phyloP scores from a whole-genome alignment of 2,329 filamentous ascomycete genomes.

The Diaporthe sp. region DNA sequence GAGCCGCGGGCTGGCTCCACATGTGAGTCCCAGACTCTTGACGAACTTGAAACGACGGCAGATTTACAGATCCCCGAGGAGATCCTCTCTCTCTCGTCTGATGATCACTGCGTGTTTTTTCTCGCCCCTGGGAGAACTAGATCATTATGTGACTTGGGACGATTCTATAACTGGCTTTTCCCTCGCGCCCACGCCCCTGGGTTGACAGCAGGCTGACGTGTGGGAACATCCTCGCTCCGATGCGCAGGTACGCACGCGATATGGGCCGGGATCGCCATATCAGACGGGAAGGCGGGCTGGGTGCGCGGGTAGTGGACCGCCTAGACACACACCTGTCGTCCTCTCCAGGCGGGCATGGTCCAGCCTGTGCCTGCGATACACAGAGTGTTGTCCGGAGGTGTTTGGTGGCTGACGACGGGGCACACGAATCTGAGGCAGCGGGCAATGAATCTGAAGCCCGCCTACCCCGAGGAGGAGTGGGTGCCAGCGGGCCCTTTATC shows the following conservation, averaged over 20 bases:
- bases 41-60: conserved; percentile 24
- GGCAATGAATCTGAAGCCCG: not conserved
- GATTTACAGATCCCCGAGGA: conserved; percentile 19
- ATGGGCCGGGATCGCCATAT: conserved; percentile 7
- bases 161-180: not conserved
- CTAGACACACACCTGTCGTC: not conserved
- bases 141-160: not conserved
- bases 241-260: conserved; percentile 9
- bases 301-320: not conserved
- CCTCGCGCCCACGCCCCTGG: not conserved
- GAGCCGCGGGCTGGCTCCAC: conserved; percentile 2
- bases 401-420: not conserved
- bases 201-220: conserved; percentile 12
- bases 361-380: not conserved
- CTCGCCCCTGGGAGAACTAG: not conserved
- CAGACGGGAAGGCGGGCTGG: not conserved
- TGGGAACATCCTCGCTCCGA: conserved; percentile 14
- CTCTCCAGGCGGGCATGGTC: not conserved
- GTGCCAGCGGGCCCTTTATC: not conserved
- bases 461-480: not conserved
- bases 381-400: not conserved
- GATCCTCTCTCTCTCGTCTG: conserved; percentile 11
- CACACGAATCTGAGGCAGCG: not conserved
- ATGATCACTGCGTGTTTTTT: not conserved
- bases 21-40: not conserved